Conservation (phyloP, 192 early-diverging fungal species). For the Fimicolochytrium jonesii region DNA sequence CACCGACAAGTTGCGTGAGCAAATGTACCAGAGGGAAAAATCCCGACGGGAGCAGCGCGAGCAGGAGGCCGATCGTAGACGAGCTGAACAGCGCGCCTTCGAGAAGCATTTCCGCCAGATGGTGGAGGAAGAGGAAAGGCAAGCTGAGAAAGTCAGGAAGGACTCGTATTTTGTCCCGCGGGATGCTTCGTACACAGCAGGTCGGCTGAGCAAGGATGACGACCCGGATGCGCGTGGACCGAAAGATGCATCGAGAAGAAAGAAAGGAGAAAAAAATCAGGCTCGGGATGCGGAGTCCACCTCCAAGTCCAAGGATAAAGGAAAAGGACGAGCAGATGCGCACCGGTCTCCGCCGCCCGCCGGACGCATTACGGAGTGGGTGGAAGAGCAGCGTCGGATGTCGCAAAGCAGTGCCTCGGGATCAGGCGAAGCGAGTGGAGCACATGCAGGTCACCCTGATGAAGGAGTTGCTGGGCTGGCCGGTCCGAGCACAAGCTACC, state of each 20-base stretch:
- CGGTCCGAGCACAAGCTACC: background rate
- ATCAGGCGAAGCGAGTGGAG: background rate
- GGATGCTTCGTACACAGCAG: no score
- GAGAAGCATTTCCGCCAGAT: background rate
- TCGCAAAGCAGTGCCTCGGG: background rate
- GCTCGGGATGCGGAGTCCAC: background rate
- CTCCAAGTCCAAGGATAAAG: background rate
- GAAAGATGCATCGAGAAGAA: background rate
- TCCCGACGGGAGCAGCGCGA: background rate
- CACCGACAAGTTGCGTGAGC: background rate
- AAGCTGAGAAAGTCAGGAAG: background rate
- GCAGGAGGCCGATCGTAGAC: background rate
- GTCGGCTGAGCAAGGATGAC: no score
- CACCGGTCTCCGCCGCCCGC: background rate
- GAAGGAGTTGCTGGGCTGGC: background rate
- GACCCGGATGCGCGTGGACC: background rate
- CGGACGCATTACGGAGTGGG: background rate
- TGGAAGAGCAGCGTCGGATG: slow-evolving; percentile 23
- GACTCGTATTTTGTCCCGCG: background rate
- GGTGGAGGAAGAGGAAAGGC: background rate
- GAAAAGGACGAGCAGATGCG: slow-evolving; percentile 1
- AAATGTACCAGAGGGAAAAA: background rate
- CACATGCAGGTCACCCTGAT: no score
- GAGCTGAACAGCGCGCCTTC: background rate
- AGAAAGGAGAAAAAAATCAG: background rate